Conservation (phyloP, 768 basidiomycete genomes). For the Pholiota conissans region DNA sequence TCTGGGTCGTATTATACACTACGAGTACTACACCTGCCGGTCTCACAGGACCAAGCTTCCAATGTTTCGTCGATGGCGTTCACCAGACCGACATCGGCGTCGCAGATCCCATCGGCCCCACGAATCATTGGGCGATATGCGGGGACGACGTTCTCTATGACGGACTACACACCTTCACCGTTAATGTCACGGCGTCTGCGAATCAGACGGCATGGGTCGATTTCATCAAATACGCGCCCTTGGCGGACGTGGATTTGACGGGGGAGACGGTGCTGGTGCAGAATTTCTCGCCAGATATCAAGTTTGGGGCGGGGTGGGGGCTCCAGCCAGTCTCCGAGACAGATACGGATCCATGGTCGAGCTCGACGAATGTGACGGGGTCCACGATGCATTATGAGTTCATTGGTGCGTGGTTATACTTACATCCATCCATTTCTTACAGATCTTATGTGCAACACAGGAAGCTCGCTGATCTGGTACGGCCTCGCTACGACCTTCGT, state of each 20-base stretch:
- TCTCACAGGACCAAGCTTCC: not conserved
- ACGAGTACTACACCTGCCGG: slow-evolving; percentile 23
- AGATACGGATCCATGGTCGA: not conserved
- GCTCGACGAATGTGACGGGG: not conserved
- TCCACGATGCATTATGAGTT: not conserved
- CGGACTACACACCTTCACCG: slow-evolving; percentile 25
- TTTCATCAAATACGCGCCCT: slow-evolving; percentile 26
- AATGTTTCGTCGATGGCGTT: slow-evolving; percentile 22
- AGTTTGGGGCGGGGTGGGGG: slow-evolving; percentile 11
- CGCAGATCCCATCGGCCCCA: not conserved
- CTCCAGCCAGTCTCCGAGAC: not conserved
- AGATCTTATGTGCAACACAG: not conserved
- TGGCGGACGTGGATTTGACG: slow-evolving; percentile 9
- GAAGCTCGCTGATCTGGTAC: not conserved
- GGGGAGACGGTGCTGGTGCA: slow-evolving; percentile 12
- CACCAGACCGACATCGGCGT: not conserved
- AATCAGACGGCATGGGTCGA: slow-evolving; percentile 31
- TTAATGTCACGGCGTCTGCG: slow-evolving; percentile 23
- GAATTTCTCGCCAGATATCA: slow-evolving; percentile 10
- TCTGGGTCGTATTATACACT: not conserved
- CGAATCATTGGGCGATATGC: not conserved
- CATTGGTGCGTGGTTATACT: not conserved
- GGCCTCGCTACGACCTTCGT: not conserved
- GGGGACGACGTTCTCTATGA: slow-evolving; percentile 12
- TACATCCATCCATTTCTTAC: not conserved